These are phyloP conservation scores for Aspergillus affinis DNA, from an alignment of 495 filamentous ascomycete genomes.

Conservation along the genomic window DNA sequence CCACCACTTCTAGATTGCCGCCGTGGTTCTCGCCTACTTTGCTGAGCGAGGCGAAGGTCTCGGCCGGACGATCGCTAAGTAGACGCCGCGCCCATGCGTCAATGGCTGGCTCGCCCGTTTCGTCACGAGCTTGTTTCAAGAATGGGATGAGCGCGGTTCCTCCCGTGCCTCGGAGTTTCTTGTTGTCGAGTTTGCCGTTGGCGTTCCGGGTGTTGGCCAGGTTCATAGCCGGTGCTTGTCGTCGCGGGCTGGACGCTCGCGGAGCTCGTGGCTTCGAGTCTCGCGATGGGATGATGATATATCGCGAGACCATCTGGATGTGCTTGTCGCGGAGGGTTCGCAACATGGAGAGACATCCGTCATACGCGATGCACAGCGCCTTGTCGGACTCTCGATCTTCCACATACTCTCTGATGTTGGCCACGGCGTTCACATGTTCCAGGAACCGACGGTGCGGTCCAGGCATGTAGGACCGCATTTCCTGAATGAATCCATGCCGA, in stretches of 20 bases:
- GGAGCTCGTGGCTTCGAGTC: constrained; percentile 48
- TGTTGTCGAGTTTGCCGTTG: constrained; percentile 41
- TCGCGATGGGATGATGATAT: constrained; percentile 74
- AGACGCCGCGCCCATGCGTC: constrained; percentile 77
- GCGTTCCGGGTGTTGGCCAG: constrained; percentile 61
- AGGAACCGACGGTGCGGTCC: constrained; percentile 88
- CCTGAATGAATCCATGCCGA: constrained; percentile 87
- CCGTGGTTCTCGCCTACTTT: constrained; percentile 66
- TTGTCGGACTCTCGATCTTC: constrained; percentile 60
- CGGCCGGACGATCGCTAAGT: constrained; percentile 56
- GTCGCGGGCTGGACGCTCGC: constrained; percentile 43
- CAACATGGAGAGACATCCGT: constrained; percentile 88
- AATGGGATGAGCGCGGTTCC: constrained; percentile 93
- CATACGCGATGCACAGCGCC: constrained; percentile 75
- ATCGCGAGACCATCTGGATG: constrained; percentile 93
- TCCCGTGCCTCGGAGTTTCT: constrained; percentile 82
- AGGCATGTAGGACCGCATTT: constrained; percentile 98
- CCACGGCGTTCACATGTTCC: constrained; percentile 70
- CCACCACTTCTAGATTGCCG: constrained; percentile 67
- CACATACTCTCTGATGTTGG: constrained; percentile 88
- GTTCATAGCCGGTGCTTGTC: constrained; percentile 52
- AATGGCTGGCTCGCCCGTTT: constrained; percentile 90
- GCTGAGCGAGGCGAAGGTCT: constrained; percentile 50
- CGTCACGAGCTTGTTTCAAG: constrained; percentile 90
- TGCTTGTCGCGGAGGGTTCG: constrained; percentile 90